Base-by-base conservation (phyloP, 1,284 basidiomycete species). In the Cyathus olla region DNA sequence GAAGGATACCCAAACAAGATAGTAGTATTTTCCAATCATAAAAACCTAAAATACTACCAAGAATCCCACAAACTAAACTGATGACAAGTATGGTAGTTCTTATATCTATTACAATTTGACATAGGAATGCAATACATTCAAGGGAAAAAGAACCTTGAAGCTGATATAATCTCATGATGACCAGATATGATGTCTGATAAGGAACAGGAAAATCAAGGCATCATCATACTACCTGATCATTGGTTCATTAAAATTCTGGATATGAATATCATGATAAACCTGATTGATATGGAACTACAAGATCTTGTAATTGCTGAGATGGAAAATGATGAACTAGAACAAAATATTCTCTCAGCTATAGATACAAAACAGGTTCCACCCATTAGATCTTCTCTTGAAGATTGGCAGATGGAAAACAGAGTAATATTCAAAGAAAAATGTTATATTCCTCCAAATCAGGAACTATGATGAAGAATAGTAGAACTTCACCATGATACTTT, bases 361-460 rank as follows among this genome's bases (percentile, higher is more conserved):
- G 6, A 46, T 8, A 6, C 44, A 46, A 19, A 19, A 21, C n/a
- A 26, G 19, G 5, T 46, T 8, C 19, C 44, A 5, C 44, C 19
- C 9, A 46, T 46, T 19, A 46, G 19, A 19, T 8, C 6, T 46
- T 6, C 24, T 9, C 6, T 19, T 8, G 9, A n/a, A 5, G 19
- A 46, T 8, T 46, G 44, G 44, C 19, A 46, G 5, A 19, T 8
- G 9, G 44, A 58, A 48, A 35, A 44, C 2, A 27, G 60, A 29
- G n/a, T 69, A 1, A 62, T 66, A 31, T 63, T 57, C 35, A 21
- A 63, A 55, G 57, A 58, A 22, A 35, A 55, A 42, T 54, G 52
- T 6, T 64, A 65, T 29, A 57, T 69, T 26, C 64, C 61, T 4
- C 28, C 65, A 2, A 52, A 67, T 29, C 8, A 55, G 1, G 37